Percentiles rank a stretch among this genome's conserved stretches.
These are phyloP conservation scores for Aspergillus udagawae DNA, from an alignment of 2,329 filamentous ascomycete genomes.

Conservation along the genomic window DNA sequence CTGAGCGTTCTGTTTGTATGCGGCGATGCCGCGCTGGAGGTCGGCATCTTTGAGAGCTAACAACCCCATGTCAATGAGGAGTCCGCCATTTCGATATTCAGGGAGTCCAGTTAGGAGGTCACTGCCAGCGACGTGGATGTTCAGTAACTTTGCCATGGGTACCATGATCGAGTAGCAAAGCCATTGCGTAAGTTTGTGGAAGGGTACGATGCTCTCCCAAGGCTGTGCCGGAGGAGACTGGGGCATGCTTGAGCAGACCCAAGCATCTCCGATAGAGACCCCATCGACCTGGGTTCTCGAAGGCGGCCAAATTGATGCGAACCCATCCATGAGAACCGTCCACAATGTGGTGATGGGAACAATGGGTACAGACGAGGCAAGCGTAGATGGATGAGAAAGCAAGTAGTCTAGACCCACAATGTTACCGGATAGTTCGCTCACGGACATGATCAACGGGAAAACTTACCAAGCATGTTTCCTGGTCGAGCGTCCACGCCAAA, in stretches of 20 bases:
- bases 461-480: conserved; percentile 85
- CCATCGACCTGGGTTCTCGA: conserved; percentile 85
- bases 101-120: conserved; percentile 83
- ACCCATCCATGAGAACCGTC: conserved; percentile 82
- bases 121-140: conserved; percentile 74
- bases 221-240: conserved; percentile 59
- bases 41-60: conserved; percentile 70
- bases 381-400: conserved; percentile 84
- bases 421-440: conserved; percentile 1
- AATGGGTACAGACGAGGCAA: conserved; percentile 82
- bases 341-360: conserved; percentile 84
- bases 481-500: conserved; percentile 82
- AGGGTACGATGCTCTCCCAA: conserved; percentile 81
- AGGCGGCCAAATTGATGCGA: conserved; percentile 82
- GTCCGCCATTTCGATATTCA: conserved; percentile 87
- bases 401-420: conserved; percentile 66
- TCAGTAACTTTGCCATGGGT: conserved; percentile 76
- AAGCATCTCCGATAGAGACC: conserved; percentile 84
- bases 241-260: conserved; percentile 83
- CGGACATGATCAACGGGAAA: neutral
- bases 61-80: conserved; percentile 80
- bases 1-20: conserved; percentile 66
- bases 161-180: conserved; percentile 91
- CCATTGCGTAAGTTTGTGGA: conserved; percentile 95
- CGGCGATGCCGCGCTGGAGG: conserved; percentile 64